phyloP scores from a whole-genome alignment of 352 stramenopile species.

The Phytophthora ramorum region DNA sequence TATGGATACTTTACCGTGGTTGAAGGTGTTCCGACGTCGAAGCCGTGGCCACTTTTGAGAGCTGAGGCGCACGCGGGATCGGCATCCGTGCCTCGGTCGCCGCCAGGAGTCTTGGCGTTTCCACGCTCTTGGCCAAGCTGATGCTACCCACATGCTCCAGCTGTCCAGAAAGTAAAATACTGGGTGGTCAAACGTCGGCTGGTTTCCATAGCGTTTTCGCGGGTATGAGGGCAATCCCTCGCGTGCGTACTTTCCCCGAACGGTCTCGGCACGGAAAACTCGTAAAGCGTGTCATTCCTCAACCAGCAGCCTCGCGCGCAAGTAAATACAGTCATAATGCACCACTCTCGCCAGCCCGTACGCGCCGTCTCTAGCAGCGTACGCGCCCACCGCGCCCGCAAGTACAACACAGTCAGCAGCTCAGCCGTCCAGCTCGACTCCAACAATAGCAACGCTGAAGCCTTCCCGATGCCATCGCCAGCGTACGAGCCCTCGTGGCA shows the following conservation, averaged over 20 bases:
- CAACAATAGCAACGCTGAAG: neutral
- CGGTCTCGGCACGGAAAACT: constrained; percentile 7
- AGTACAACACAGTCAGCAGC: constrained; percentile 17
- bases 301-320: constrained; percentile 17
- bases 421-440: constrained; percentile 1
- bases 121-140: constrained; percentile 9
- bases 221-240: constrained; percentile 11
- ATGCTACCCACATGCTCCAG: constrained; percentile 20
- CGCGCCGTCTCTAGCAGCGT: constrained; percentile 25
- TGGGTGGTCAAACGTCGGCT: neutral
- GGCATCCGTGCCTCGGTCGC: constrained; percentile 1
- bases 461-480: neutral
- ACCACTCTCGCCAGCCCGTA: constrained; percentile 24
- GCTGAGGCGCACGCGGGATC: constrained; percentile 18
- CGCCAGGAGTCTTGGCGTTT: constrained; percentile 21
- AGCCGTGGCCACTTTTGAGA: constrained; percentile 23
- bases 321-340: constrained; percentile 16
- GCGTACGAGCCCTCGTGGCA: constrained; percentile 34
- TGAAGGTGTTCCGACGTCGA: constrained; percentile 22
- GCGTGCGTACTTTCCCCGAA: constrained; percentile 28
- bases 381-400: constrained; percentile 16
- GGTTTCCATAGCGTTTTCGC: constrained; percentile 6
- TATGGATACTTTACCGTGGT: neutral
- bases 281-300: constrained; percentile 20
- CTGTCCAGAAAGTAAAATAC: constrained; percentile 26